Evolutionary conservation across 352 stramenopile species (phyloP).

Genomic region (Peronospora farinosa): DNA sequence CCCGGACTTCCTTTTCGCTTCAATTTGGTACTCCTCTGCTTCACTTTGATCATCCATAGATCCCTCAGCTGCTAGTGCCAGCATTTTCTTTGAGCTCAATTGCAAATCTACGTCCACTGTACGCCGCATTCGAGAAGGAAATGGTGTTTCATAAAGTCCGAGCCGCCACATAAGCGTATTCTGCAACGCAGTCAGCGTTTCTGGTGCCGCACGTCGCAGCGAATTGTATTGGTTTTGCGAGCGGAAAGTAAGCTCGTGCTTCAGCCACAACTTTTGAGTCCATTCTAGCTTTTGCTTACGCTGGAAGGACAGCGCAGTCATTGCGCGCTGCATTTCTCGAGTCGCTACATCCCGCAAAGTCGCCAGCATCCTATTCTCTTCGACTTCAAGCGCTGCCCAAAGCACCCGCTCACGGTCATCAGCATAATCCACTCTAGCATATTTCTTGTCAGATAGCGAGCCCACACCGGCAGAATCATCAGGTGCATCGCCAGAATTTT

Average conservation of each 20-base stretch:
- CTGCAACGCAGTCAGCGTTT: constrained; percentile 26
- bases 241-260: constrained; percentile 62
- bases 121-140: constrained; percentile 50
- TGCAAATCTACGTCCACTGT: constrained; percentile 49
- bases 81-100: constrained; percentile 20
- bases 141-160: constrained; percentile 56
- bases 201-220: constrained; percentile 24
- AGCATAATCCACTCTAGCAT: constrained; percentile 21
- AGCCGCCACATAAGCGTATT: constrained; percentile 42
- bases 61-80: constrained; percentile 7
- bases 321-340: constrained; percentile 35
- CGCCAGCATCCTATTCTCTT: constrained; percentile 73
- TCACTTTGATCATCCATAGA: background rate
- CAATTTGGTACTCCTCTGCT: background rate
- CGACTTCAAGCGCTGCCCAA: constrained; percentile 72
- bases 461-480: constrained; percentile 16
- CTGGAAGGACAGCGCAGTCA: constrained; percentile 15
- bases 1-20: background rate
- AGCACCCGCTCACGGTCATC: constrained; percentile 53
- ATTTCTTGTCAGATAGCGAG: constrained; percentile 11
- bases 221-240: constrained; percentile 53
- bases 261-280: constrained; percentile 52
- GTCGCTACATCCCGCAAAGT: constrained; percentile 39
- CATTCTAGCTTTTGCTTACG: constrained; percentile 34
- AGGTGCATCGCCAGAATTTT: constrained; percentile 4